Evolutionary conservation across 2,329 filamentous ascomycete species (phyloP).

Genomic region (Hymenoscyphus fraxineus): DNA sequence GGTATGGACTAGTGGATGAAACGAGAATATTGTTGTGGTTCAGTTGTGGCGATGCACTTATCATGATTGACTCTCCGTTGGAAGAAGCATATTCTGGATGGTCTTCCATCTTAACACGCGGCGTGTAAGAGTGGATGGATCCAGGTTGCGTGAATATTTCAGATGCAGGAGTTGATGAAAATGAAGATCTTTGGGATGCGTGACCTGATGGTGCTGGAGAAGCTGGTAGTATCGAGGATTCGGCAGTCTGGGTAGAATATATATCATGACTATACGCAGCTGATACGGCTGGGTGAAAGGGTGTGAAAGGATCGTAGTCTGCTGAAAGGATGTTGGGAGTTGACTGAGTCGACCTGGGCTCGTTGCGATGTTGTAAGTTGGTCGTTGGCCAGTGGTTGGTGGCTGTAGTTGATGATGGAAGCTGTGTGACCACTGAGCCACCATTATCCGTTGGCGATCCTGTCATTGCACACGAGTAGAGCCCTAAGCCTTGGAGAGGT

Average conservation of each 20-base stretch:
- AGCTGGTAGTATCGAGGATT: slow-evolving; percentile 31
- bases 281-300: slow-evolving; percentile 43
- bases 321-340: slow-evolving; percentile 44
- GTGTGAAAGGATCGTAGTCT: slow-evolving; percentile 50
- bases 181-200: slow-evolving; percentile 34
- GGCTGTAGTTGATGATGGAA: slow-evolving; percentile 24
- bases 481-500: slow-evolving; percentile 29
- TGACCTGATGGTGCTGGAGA: slow-evolving; percentile 32
- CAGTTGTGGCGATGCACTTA: slow-evolving; percentile 27
- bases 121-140: slow-evolving; percentile 30
- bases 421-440: slow-evolving; percentile 21
- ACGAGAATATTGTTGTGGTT: slow-evolving; percentile 24
- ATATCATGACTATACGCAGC: slow-evolving; percentile 45
- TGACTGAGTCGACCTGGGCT: slow-evolving; percentile 28
- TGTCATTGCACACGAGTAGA: slow-evolving; percentile 33
- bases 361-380: slow-evolving; percentile 25
- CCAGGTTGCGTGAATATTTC: slow-evolving; percentile 33
- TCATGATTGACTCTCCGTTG: slow-evolving; percentile 25
- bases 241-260: slow-evolving; percentile 42
- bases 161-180: slow-evolving; percentile 34
- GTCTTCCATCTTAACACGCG: slow-evolving; percentile 35
- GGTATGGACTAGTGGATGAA: slow-evolving; percentile 26
- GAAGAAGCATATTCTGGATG: slow-evolving; percentile 27
- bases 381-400: slow-evolving; percentile 30
- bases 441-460: slow-evolving; percentile 27